Evolutionary conservation across 176 grass and related monocot species (phyloP), one percentile per base, ranked within the genome.

Genomic region (Musa beccarii): DNA sequence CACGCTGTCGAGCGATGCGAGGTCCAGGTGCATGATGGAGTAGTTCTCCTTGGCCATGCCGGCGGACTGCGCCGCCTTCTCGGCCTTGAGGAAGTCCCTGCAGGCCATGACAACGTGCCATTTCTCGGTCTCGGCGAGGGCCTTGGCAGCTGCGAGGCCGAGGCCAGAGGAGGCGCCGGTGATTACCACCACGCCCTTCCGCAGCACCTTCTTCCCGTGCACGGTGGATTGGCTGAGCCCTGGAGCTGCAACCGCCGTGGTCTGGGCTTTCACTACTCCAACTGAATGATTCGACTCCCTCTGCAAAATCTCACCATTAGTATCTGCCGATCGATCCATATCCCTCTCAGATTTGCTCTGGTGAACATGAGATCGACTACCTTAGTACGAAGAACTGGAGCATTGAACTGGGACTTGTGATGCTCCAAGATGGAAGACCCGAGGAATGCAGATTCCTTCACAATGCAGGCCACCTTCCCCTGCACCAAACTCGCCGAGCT

Each of bases 61-160:
- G 0, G 81, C 85, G 1, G 87, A 24, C 81, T 89, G 87, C 26
- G 93, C 93, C 9, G 87, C 90, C 84, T 79, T 90, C 25, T 89
- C 76, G 3, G 90, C 66, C 87, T 97, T 97, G 9, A 97, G 76
- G 53, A 92, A 97, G 82, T 97, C 90, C 16, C 93, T 87, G 82
- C 93, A 97, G 6, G 90, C 93, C 93, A 97, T 97, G 14, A 92
- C 79, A 3, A 97, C 87, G 74, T 97, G 85, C 93, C 93, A 97
- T 50, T 87, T 92, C 19, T 86, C 93, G 0, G 81, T 90, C 85
- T 97, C 93, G 1, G 85, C 84, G 51, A 97, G 86, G 6, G 79
- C 87, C 90, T 97, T 97, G 26, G 90, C 93, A 1, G 87, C 66
- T 7, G 93, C 93, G 0, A 97, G 87, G 1, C 93, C 93, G 1